phyloP scores from a whole-genome alignment of 768 basidiomycete genomes.

The Chiua virens region DNA sequence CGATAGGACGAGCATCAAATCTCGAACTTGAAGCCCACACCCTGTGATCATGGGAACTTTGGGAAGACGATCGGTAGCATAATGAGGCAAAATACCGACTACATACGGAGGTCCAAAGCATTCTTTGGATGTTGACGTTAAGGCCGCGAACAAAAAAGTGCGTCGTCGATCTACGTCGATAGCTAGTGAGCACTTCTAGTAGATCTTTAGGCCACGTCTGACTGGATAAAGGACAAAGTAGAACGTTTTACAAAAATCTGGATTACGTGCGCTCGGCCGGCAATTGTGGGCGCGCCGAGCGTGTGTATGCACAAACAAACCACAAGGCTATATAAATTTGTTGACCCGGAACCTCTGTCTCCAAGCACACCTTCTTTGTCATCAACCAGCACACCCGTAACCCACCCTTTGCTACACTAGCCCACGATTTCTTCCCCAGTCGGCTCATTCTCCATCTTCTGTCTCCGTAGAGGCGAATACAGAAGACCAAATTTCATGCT shows the following conservation, averaged over 20 bases:
- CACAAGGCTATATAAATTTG: slow-evolving; percentile 24
- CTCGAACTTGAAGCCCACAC: too few species aligned
- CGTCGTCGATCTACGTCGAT: too few species aligned
- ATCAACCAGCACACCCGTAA: background rate
- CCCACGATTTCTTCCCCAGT: slow-evolving; percentile 32
- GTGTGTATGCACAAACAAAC: slow-evolving; percentile 24
- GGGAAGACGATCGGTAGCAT: background rate
- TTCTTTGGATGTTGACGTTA: too few species aligned
- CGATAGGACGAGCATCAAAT: too few species aligned
- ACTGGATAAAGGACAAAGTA: too few species aligned
- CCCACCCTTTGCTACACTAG: background rate
- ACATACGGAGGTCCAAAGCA: background rate
- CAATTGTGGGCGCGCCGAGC: too few species aligned
- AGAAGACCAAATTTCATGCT: slow-evolving; percentile 70
- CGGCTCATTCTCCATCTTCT: slow-evolving; percentile 26
- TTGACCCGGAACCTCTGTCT: background rate
- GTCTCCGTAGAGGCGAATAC: slow-evolving; percentile 31
- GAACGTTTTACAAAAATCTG: too few species aligned
- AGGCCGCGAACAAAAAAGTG: too few species aligned
- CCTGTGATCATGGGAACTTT: too few species aligned
- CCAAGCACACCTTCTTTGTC: background rate
- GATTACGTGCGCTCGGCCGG: too few species aligned
- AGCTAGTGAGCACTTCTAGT: too few species aligned
- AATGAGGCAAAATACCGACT: background rate
- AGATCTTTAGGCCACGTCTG: too few species aligned